Evolutionary conservation across 2,329 filamentous ascomycete genomes (phyloP).

Genomic region (Orbilia oligospora): DNA sequence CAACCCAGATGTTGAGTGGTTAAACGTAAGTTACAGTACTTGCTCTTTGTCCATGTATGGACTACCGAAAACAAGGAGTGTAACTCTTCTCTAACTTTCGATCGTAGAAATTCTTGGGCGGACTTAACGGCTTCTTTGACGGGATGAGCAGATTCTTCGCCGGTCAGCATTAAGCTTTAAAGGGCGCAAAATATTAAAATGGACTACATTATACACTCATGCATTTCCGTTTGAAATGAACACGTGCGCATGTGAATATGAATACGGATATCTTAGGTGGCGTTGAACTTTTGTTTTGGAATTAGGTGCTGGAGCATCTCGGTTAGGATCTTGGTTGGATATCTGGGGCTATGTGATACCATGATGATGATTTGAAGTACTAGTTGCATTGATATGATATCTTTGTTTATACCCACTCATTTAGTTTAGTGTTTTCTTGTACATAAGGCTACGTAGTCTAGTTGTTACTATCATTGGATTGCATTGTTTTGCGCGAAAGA

Average conservation of each 20-base stretch:
- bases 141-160: constrained; percentile 22
- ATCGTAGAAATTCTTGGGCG: constrained; percentile 16
- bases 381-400: background rate
- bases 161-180: background rate
- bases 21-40: background rate
- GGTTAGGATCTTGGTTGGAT: background rate
- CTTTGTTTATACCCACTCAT: constrained; percentile 13
- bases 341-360: background rate
- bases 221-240: background rate
- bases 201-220: background rate
- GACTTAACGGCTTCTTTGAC: constrained; percentile 18
- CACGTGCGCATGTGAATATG: background rate
- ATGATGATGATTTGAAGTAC: too few species aligned
- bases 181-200: background rate
- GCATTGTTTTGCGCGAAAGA: too few species aligned
- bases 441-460: background rate
- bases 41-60: background rate
- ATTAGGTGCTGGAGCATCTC: constrained; percentile 7
- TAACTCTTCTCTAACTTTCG: background rate
- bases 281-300: background rate
- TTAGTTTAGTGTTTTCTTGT: background rate
- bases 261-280: constrained; percentile 1
- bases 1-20: constrained; percentile 6
- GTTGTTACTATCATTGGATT: background rate
- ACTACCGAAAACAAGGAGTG: background rate